Evolutionary conservation across 495 filamentous ascomycete species (phyloP), one percentile per base, ranked within the genome.

Genomic region (Chaetomium fimeti): DNA sequence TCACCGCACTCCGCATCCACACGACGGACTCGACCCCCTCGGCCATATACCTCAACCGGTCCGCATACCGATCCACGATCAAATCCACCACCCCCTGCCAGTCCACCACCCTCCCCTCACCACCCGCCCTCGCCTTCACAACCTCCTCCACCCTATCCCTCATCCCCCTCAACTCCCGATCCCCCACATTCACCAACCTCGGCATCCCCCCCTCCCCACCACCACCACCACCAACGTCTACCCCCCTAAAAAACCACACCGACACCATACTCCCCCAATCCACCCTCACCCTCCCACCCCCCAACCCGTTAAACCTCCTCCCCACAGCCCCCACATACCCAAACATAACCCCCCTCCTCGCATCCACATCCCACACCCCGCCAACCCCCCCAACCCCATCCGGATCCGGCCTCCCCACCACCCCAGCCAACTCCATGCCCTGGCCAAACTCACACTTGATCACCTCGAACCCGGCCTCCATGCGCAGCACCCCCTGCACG

Each of bases 401-500:
- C 32, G 32, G 32, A 36, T 62, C 49, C 2, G 68, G 68, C 32
- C 68, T 52, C 20, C 57, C 62, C 53, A 52, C 54, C 13, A 66
- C 60, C 1, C 62, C 62, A 13, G 72, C 36, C 11, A 73, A 65
- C 55, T 64, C 63, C 18, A 76, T 62, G 5, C 71, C 70, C 27
- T 72, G 49, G 8, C 65, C 63, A 60, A 89, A 89, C 38, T 84
- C 71, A 27, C 88, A 90, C n/a, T 88, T 74, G 52, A 90, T 87
- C 47, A 90, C 75, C 72, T 89, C 88, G 59, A 89, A 89, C 0
- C 88, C 88, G 29, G 82, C 83, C 64, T 90, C 88, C 84, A 88
- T 88, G 18, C 87, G 81, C 2, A 90, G 66, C 22, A 89, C 66
- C 0, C 88, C 88, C 56, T 88, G 82, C 47, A 89, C 77, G 0